Evolutionary conservation across 2,329 filamentous ascomycete species (phyloP).

Genomic region (Fusarium kyushuense): DNA sequence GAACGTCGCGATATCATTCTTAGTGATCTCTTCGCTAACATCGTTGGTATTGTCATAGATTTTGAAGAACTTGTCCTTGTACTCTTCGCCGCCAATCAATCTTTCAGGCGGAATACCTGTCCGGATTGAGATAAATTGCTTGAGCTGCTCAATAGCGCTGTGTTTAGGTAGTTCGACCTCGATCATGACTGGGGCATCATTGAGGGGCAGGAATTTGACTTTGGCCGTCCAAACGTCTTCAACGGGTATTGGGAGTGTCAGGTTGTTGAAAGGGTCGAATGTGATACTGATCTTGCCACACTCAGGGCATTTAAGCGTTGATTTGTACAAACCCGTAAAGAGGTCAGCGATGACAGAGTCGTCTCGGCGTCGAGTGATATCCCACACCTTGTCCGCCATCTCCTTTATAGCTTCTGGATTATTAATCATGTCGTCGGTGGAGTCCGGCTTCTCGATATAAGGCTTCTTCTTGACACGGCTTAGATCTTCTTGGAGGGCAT

Average conservation of each 20-base stretch:
- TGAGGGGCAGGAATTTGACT: slow-evolving; percentile 82
- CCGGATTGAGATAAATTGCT: slow-evolving; percentile 76
- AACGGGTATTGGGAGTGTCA: slow-evolving; percentile 90
- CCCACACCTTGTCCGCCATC: slow-evolving; percentile 90
- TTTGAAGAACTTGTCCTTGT: slow-evolving; percentile 87
- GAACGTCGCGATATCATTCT: slow-evolving; percentile 75
- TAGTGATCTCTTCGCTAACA: slow-evolving; percentile 78
- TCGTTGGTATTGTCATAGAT: slow-evolving; percentile 77
- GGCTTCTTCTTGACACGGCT: slow-evolving; percentile 96
- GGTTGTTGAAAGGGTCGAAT: slow-evolving; percentile 96
- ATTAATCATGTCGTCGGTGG: slow-evolving; percentile 93
- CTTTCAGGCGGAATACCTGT: slow-evolving; percentile 73
- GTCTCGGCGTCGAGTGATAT: slow-evolving; percentile 91
- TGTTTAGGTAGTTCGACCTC: slow-evolving; percentile 85
- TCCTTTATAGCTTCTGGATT: slow-evolving; percentile 82
- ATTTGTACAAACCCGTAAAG: slow-evolving; percentile 98
- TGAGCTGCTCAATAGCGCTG: slow-evolving; percentile 74
- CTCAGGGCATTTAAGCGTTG: slow-evolving; percentile 89
- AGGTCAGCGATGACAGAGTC: slow-evolving; percentile 96
- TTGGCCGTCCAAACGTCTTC: slow-evolving; percentile 83
- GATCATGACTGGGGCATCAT: slow-evolving; percentile 76
- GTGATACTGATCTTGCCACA: slow-evolving; percentile 98
- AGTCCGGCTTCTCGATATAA: slow-evolving; percentile 97
- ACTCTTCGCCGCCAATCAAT: slow-evolving; percentile 86
- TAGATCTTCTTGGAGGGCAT: slow-evolving; percentile 93